phyloP scores from a whole-genome alignment of 768 basidiomycete species.

The Leccinum variicolor region DNA sequence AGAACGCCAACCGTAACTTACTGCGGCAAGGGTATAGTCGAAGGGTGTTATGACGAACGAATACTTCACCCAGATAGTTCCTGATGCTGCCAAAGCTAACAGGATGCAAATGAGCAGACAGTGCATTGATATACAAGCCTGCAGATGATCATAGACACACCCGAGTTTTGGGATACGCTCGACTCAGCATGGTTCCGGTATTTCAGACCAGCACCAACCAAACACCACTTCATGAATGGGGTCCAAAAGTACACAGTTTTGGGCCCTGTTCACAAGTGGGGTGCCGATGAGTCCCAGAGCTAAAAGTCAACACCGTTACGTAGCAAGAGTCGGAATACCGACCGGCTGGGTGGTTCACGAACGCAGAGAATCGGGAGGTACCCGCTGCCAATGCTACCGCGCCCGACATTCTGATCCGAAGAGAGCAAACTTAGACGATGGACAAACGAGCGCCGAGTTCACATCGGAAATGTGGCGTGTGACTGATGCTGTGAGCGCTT shows the following conservation, averaged over 20 bases:
- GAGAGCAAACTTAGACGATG: background rate
- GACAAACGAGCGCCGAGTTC: background rate
- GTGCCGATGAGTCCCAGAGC: background rate
- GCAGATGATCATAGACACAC: conserved; percentile 41
- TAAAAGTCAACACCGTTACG: conserved; percentile 1
- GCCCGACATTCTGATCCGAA: conserved; percentile 60
- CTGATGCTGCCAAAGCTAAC: conserved; percentile 86
- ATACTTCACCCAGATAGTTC: conserved; percentile 98
- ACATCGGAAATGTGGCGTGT: conserved; percentile 7
- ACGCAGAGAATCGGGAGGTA: conserved; percentile 70
- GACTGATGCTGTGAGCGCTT: conserved; percentile 3
- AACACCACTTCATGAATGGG: conserved; percentile 90
- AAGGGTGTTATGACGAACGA: conserved; percentile 92
- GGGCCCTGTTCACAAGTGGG: conserved; percentile 48
- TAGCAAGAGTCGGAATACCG: conserved; percentile 19
- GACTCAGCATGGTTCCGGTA: conserved; percentile 80
- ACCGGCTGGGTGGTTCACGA: conserved; percentile 97
- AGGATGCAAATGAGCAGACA: conserved; percentile 1
- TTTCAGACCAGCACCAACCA: conserved; percentile 77
- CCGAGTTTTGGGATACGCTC: conserved; percentile 88
- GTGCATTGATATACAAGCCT: background rate
- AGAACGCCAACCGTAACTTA: conserved; percentile 37
- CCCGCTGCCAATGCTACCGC: conserved; percentile 73
- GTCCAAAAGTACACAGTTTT: conserved; percentile 99
- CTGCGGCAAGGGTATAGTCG: conserved; percentile 92